Base-by-base conservation (phyloP, 805 yeast genomes). In the Metschnikowia lochheadii region DNA sequence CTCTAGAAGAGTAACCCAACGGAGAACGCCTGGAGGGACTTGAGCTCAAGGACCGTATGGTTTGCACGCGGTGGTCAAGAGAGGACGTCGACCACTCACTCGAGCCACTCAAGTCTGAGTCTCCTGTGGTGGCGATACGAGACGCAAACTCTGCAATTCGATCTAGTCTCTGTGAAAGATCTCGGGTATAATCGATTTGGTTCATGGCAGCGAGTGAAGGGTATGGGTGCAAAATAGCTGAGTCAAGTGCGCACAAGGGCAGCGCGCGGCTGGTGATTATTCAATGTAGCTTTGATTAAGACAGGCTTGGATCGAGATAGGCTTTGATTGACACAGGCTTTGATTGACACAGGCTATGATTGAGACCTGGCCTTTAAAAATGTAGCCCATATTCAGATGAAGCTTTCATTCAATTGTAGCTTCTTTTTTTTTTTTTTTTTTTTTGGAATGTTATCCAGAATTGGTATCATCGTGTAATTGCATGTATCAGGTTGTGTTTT, bases 101-200 rank as follows among this genome's bases (percentile, higher is more conserved):
- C 14, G 38, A 33, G 45, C 45, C 45, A 15, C 45, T 42, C 14
- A 42, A n/a, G 15, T 42, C 45, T 3, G 38, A 33, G 14, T 33
- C 38, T 14, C 31, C 45, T 14, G 38, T 17, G 3, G 37, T 33
- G 15, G 51, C 56, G 15, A 63, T 56, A 20, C 44, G 54, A 7
- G 64, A 57, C 3, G 69, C 67, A 46, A 62, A 64, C 32, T 57
- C 58, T 6, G 67, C 67, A 6, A 63, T 45, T 11, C 49, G 59
- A 40, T 63, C 68, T 18, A 63, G 56, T 18, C 60, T 61, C 31
- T 57, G 52, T 11, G 56, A 51, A 32, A 53, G 44, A 29, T 44
- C 32, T 8, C n/a, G 48, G 34, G 29, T 56, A 21, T 6, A 7
- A 14, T 32, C 33, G 31, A 18, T 15, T 23, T 39, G 41, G 41